Base-by-base conservation (phyloP, 768 basidiomycete species). In the Hericium erinaceus region DNA sequence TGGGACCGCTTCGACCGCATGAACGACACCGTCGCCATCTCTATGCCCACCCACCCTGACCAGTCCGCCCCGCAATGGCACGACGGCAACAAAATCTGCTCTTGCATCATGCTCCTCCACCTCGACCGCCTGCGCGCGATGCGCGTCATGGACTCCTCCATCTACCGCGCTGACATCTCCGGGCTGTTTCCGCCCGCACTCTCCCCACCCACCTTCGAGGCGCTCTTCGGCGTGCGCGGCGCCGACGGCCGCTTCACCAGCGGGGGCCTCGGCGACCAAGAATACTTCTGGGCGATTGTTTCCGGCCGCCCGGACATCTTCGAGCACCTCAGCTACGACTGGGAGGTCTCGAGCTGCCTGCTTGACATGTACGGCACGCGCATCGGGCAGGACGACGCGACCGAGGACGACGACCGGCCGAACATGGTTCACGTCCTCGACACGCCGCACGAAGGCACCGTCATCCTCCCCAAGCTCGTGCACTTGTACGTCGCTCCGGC, bases 221-320 rank as follows among this genome's bases (percentile, higher is more conserved):
- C 73, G 2, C 74, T 74, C 68, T 80, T 73, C 56, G 78, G 78
- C 20, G 56, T 64, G 11, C 76, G 76, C 2, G 69, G 66, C 13
- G 66, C 59, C 5, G 51, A 69, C 12, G 76, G 75, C 2, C 69
- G 66, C 15, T 77, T 77, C 57, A 64, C 71, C 48, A 73, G 75
- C 59, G 77, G 76, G 3, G 73, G 72, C n/a, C 71, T 80, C 37
- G 78, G 77, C 39, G 79, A 79, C 63, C 77, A 80, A 64, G 76
- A 76, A 3, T 80, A 77, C 59, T 80, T 76, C 76, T 80, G 77
- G 77, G 77, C 78, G 50, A 77, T 80, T 58, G 73, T 78, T n/a
- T 70, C 71, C 58, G 66, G 75, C 57, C 70, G 68, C 39, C 68
- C 66, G 13, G 73, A 77, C 39, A 63, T 79, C 8, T 76, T 74